These are phyloP conservation scores for Cytospora chrysosperma DNA, from an alignment of 2,329 filamentous ascomycete genomes.

Conservation along the genomic window DNA sequence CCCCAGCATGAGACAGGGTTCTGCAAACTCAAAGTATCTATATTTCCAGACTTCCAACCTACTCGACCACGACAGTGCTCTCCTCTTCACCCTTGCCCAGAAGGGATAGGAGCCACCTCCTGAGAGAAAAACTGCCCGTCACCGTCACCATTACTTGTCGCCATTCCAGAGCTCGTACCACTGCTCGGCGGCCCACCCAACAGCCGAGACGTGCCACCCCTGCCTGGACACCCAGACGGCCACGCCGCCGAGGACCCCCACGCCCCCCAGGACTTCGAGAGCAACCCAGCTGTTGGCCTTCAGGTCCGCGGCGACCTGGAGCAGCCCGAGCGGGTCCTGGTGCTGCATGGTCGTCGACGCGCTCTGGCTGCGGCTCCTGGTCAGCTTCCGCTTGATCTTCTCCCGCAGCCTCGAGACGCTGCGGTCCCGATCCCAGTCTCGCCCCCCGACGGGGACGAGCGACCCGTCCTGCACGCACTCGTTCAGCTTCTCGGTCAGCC, in stretches of 20 bases:
- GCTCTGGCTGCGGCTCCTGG: neutral
- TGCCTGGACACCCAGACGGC: slow-evolving; percentile 56
- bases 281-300: slow-evolving; percentile 64
- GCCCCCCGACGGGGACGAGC: slow-evolving; percentile 46
- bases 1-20: neutral
- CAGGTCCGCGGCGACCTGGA: slow-evolving; percentile 67
- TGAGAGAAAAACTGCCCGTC: neutral
- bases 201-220: slow-evolving; percentile 30
- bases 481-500: slow-evolving; percentile 65
- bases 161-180: slow-evolving; percentile 34
- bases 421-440: neutral
- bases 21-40: neutral
- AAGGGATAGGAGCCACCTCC: neutral
- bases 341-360: slow-evolving; percentile 35
- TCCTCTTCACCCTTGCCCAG: neutral
- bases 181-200: slow-evolving; percentile 31
- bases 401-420: slow-evolving; percentile 12
- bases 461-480: slow-evolving; percentile 67
- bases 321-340: slow-evolving; percentile 76
- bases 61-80: neutral
- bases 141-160: slow-evolving; percentile 24
- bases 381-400: slow-evolving; percentile 8
- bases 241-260: slow-evolving; percentile 72
- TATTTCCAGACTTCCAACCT: neutral
- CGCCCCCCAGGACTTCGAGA: slow-evolving; percentile 70